Evolutionary conservation across 371 early-diverging fungal species (phyloP).

Genomic region (Mortierella sp.): DNA sequence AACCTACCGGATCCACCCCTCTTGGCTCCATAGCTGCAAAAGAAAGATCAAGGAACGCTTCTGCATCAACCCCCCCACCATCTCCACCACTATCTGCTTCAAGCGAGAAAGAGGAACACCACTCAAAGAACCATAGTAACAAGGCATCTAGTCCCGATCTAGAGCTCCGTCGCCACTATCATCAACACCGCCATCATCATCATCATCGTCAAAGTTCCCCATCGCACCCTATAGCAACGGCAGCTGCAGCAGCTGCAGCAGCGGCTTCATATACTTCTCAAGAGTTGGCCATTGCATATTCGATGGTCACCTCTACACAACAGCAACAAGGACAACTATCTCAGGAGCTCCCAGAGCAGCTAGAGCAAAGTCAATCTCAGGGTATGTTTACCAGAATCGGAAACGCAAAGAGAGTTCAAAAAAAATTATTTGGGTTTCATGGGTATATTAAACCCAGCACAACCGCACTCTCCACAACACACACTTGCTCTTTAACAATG

Average conservation of each 20-base stretch:
- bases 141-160: background rate
- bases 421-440: no score
- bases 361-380: background rate
- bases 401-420: no score
- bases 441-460: no score
- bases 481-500: background rate
- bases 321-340: background rate
- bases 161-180: background rate
- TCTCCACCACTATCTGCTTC: slow-evolving; percentile 9
- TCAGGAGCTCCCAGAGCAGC: background rate
- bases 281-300: slow-evolving; percentile 47
- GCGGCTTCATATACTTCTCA: slow-evolving; percentile 39
- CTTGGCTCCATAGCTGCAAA: background rate
- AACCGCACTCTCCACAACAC: background rate
- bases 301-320: slow-evolving; percentile 47
- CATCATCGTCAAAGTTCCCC: background rate
- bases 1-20: background rate
- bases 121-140: background rate
- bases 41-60: slow-evolving; percentile 6
- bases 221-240: slow-evolving; percentile 1
- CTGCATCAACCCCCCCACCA: slow-evolving; percentile 20
- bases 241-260: slow-evolving; percentile 28
- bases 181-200: background rate
- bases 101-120: background rate
- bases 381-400: background rate